Conservation (phyloP, 2,329 filamentous ascomycete species). For the Chaetothyriales sp. region DNA sequence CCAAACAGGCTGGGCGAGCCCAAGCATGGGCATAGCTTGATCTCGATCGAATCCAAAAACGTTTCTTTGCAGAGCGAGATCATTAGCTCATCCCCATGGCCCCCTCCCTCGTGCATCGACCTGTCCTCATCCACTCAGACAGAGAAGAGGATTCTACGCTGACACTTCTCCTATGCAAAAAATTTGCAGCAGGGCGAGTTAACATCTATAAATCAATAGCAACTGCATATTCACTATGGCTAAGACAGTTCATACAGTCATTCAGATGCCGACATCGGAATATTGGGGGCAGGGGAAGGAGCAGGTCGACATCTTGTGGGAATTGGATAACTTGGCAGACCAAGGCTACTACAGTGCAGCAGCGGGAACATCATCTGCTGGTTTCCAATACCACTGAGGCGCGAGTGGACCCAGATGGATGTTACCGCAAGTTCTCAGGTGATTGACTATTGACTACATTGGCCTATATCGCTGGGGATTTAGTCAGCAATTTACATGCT, state of each 20-base stretch:
- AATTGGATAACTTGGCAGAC: slow-evolving; percentile 9
- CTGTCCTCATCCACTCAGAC: slow-evolving; percentile 8
- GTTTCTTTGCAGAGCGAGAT: neutral
- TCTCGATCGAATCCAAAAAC: neutral
- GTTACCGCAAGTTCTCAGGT: neutral
- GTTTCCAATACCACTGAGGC: too few relatives aligned
- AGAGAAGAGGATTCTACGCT: slow-evolving; percentile 8
- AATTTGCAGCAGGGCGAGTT: slow-evolving; percentile 7
- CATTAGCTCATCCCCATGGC: slow-evolving; percentile 3
- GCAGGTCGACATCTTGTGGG: slow-evolving; percentile 11
- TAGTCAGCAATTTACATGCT: neutral
- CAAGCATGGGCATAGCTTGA: neutral
- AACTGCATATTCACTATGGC: slow-evolving; percentile 11
- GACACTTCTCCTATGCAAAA: slow-evolving; percentile 8
- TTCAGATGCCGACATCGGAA: slow-evolving; percentile 4
- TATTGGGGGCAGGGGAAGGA: slow-evolving; percentile 6
- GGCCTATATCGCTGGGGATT: neutral
- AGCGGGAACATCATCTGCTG: slow-evolving; percentile 3
- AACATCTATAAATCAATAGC: slow-evolving; percentile 7
- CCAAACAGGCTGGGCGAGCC: neutral
- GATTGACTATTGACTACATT: neutral
- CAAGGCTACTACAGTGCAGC: slow-evolving; percentile 7
- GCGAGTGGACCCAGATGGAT: slow-evolving; percentile 11
- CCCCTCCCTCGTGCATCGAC: slow-evolving; percentile 10
- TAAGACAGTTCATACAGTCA: slow-evolving; percentile 3